Evolutionary conservation across 441 rosid genomes (phyloP), one percentile per base, ranked within the genome.

Genomic region (Eutrema salsugineum): DNA sequence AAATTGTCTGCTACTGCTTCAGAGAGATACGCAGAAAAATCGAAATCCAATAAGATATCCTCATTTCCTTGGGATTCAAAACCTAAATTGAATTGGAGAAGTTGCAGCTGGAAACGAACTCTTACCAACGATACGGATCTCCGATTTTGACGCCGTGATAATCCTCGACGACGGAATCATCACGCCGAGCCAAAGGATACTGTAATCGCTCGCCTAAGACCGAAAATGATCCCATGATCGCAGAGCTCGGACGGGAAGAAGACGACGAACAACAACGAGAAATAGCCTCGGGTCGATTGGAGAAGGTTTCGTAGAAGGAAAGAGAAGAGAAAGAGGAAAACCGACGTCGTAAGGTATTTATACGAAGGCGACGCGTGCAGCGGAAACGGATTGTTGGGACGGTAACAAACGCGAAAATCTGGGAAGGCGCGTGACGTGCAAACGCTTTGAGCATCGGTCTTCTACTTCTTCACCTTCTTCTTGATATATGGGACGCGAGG

Each of bases 61-160:
- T 59, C 19, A 17, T 43, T 53, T 67, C 71, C 39, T 16, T 15
- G 15, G 40, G 2, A 63, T 12, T 0, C 24, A 8, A 44, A 43
- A 60, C 5, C 54, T 6, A 51, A 55, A 58, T 11, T 2, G 36
- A 48, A 65, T 1, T 35, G 46, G 16, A 43, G 27, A 50, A 16
- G 48, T 48, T 20, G 4, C 1, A 69, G 38, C 42, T 64, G 48
- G 27, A 63, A 66, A 27, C 48, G 24, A 64, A 27, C 27, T 19
- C 63, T 78, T 83, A 93, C 98, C 99, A 93, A 81, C 97, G 81
- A 38, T 88, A 93, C 47, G 97, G 98, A 75, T 96, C 98, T 42
- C 78, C 40, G 56, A 93, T 69, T 64, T 88, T 81, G 19, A 90
- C 85, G 64, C 97, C 99, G 33, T 91, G 95, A 72, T 84, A 88